These are phyloP conservation scores for Sonneratia alba DNA, from an alignment of 345 rosid genomes.

Conservation along the genomic window DNA sequence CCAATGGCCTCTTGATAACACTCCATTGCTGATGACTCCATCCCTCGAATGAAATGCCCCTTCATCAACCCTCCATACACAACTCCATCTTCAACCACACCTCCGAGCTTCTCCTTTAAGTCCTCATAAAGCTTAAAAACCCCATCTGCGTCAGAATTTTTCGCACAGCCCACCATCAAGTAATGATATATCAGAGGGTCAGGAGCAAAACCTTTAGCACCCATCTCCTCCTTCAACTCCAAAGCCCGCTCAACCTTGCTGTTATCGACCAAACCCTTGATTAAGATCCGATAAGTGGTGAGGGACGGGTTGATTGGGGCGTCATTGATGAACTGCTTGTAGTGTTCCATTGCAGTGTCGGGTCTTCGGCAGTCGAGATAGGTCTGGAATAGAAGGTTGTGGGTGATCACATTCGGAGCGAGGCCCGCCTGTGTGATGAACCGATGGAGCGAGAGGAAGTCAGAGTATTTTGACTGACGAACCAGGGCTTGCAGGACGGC, in stretches of 20 bases:
- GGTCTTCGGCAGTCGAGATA: conserved; percentile 71
- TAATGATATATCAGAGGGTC: conserved; percentile 64
- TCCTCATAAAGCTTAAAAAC: conserved; percentile 60
- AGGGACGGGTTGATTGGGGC: conserved; percentile 71
- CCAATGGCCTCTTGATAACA: conserved; percentile 53
- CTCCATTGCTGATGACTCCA: conserved; percentile 73
- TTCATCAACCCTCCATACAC: conserved; percentile 74
- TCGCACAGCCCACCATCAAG: conserved; percentile 59
- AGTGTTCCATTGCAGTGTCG: conserved; percentile 70
- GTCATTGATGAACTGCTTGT: conserved; percentile 57
- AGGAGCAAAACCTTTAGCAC: conserved; percentile 39
- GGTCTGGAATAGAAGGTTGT: conserved; percentile 68
- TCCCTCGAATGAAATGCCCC: conserved; percentile 62
- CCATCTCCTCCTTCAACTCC: conserved; percentile 80
- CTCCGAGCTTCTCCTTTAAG: conserved; percentile 69
- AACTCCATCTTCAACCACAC: conserved; percentile 61
- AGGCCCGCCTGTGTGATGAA: conserved; percentile 77
- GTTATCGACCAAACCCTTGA: conserved; percentile 77
- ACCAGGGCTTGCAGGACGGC: conserved; percentile 78
- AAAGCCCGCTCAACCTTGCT: conserved; percentile 60
- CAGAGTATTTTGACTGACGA: conserved; percentile 68
- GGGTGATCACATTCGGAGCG: conserved; percentile 67
- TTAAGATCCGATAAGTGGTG: conserved; percentile 59
- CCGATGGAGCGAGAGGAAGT: conserved; percentile 61
- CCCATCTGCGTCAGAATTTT: conserved; percentile 43